Evolutionary conservation across 2,329 filamentous ascomycete species (phyloP).

Genomic region (Colletotrichum orchidophilum): DNA sequence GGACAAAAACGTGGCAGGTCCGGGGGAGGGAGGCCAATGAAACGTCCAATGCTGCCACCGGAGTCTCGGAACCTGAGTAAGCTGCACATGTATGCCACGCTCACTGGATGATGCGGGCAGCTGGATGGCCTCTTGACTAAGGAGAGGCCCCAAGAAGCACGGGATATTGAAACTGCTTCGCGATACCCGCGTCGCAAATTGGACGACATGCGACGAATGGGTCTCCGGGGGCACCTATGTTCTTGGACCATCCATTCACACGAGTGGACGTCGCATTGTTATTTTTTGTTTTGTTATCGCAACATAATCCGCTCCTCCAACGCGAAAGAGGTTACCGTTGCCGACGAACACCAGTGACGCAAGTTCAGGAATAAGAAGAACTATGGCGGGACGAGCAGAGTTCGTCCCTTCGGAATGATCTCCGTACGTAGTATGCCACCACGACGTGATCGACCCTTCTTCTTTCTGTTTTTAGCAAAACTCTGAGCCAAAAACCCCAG

Average conservation of each 20-base stretch:
- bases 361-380: not conserved
- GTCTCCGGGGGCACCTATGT: not conserved
- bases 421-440: not conserved
- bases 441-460: not conserved
- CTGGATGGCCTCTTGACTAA: not conserved
- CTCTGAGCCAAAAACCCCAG: not conserved
- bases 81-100: not conserved
- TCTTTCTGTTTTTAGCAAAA: not conserved
- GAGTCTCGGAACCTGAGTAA: not conserved
- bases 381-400: slow-evolving; percentile 7
- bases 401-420: slow-evolving; percentile 22
- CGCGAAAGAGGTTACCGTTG: too few relatives aligned
- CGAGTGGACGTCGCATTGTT: too few relatives aligned
- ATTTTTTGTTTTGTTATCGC: too few relatives aligned
- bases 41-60: slow-evolving; percentile 14
- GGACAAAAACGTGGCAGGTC: not conserved
- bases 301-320: not conserved
- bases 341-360: not conserved
- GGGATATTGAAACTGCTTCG: slow-evolving; percentile 19
- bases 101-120: not conserved
- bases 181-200: slow-evolving; percentile 6
- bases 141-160: not conserved
- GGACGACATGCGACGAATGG: slow-evolving; percentile 20
- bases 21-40: not conserved
- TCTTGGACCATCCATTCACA: not conserved